Conservation (phyloP, 495 filamentous ascomycete genomes). For the Aspergillus bridgeri region DNA sequence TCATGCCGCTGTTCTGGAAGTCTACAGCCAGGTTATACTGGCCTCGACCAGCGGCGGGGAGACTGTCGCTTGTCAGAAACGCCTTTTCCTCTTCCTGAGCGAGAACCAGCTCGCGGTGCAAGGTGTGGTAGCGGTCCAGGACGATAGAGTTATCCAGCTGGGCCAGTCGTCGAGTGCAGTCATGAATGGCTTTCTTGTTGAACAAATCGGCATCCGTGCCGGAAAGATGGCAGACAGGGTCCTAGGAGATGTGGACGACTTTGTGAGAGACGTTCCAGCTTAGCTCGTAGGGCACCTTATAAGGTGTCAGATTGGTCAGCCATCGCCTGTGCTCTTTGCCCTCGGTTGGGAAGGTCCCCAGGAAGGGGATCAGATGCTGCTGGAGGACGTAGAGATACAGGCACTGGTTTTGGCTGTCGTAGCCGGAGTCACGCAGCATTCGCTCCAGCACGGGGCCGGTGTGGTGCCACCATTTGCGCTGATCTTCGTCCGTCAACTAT, state of each 20-base stretch:
- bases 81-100: not conserved
- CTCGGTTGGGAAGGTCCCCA: not conserved
- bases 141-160: not conserved
- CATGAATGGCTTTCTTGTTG: not conserved
- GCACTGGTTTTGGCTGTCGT: conserved; percentile 1
- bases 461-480: conserved; percentile 15
- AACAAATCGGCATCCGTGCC: not conserved
- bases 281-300: not conserved
- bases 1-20: not conserved
- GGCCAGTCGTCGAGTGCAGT: not conserved
- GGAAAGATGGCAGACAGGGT: not conserved
- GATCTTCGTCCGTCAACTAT: no score
- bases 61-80: not conserved
- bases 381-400: not conserved
- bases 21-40: not conserved
- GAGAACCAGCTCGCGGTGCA: not conserved
- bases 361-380: not conserved
- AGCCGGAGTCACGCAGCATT: not conserved
- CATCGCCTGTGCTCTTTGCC: not conserved
- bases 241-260: not conserved
- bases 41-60: not conserved
- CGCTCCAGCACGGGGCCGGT: not conserved
- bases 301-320: not conserved
- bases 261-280: conserved; percentile 4
- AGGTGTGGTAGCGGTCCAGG: not conserved